Percentiles rank a stretch among this genome's conserved stretches.
Evolutionary conservation across 2,329 filamentous ascomycete species (phyloP).

Genomic region (Sordariomycetes sp.): DNA sequence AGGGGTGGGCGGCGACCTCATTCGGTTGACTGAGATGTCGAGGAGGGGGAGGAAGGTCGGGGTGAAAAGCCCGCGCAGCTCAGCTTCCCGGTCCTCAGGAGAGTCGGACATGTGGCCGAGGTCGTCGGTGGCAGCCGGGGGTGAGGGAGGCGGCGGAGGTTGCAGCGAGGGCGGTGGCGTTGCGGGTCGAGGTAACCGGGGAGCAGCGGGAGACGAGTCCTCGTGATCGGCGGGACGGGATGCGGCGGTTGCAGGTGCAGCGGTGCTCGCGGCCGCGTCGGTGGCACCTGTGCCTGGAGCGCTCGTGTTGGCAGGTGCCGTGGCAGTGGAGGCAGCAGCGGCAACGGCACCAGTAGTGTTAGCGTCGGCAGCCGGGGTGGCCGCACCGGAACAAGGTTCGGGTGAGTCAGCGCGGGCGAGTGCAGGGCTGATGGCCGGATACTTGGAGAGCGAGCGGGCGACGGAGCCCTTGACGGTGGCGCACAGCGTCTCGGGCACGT

Average conservation of each 20-base stretch:
- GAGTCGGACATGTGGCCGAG: constrained; percentile 15
- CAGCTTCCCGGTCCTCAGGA: constrained; percentile 11
- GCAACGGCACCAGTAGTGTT: too few species aligned
- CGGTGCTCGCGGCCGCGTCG: constrained; percentile 12
- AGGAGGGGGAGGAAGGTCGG: constrained; percentile 49
- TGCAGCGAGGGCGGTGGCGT: constrained; percentile 1
- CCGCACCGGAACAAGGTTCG: not conserved
- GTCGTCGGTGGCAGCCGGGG: not conserved
- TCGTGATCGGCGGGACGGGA: constrained; percentile 11
- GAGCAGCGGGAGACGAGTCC: constrained; percentile 4
- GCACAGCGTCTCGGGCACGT: constrained; percentile 31
- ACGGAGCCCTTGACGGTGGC: constrained; percentile 31
- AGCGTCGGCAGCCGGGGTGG: not conserved
- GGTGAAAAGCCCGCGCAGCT: constrained; percentile 50
- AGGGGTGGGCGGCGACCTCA: constrained; percentile 9
- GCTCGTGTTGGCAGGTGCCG: constrained; percentile 12
- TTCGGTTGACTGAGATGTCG: constrained; percentile 24
- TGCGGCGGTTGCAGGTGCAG: constrained; percentile 5
- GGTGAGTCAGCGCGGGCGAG: constrained; percentile 10
- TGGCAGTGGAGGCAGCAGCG: not conserved
- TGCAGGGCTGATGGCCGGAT: constrained; percentile 28
- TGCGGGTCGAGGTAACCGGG: constrained; percentile 3
- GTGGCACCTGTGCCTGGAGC: constrained; percentile 9
- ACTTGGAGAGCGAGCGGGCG: constrained; percentile 26
- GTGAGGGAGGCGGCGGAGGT: not conserved